phyloP scores from a whole-genome alignment of 345 rosid genomes.

The Eucalyptus brandiana region DNA sequence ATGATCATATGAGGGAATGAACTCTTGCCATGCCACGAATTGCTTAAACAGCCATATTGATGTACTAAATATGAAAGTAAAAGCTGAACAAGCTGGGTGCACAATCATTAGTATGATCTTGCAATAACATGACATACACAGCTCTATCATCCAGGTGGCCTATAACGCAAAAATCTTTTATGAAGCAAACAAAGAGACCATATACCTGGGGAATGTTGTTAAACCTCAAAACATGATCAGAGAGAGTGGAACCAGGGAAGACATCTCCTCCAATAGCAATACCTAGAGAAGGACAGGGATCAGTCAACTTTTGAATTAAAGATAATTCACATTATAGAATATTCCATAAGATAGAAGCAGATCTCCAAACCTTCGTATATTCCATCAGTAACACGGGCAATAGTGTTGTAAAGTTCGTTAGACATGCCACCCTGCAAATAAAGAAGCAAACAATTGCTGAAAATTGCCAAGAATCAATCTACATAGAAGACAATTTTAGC shows the following conservation, averaged over 20 bases:
- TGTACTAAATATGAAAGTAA: neutral
- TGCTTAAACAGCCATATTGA: neutral
- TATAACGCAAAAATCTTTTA: neutral
- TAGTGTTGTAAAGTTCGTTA: conserved; percentile 83
- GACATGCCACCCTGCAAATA: conserved; percentile 91
- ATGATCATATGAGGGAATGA: neutral
- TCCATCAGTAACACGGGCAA: conserved; percentile 97
- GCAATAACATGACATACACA: neutral
- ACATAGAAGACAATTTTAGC: neutral
- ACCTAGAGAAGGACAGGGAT: conserved; percentile 32
- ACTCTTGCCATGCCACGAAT: neutral
- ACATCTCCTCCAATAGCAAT: conserved; percentile 99
- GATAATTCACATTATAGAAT: neutral
- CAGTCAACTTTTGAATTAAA: neutral
- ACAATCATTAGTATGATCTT: neutral
- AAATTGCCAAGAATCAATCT: neutral
- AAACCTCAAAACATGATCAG: conserved; percentile 86
- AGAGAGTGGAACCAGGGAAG: conserved; percentile 92
- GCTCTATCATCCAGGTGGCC: neutral
- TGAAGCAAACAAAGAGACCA: neutral
- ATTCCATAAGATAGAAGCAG: neutral
- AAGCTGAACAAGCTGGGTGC: neutral
- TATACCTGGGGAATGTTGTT: conserved; percentile 93
- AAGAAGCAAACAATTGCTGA: neutral
- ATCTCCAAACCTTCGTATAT: conserved; percentile 64